These are phyloP conservation scores for Mycena capillaripes DNA, from an alignment of 768 basidiomycete genomes.

Conservation along the genomic window DNA sequence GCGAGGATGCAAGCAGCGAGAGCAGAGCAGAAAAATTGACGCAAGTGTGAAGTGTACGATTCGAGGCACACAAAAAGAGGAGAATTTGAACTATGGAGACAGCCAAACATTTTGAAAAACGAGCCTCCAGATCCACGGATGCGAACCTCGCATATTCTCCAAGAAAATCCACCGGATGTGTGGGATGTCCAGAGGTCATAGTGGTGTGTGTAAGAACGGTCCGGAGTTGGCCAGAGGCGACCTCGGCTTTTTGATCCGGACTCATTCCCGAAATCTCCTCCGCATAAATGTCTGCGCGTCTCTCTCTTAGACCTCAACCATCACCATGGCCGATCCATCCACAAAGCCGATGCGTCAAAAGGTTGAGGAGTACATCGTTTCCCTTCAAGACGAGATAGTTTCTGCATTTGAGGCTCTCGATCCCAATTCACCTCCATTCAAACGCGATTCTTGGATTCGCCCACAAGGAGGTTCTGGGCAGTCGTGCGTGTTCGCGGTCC, in stretches of 20 bases:
- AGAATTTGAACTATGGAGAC: no score
- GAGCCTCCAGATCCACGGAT: no score
- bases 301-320: conserved; percentile 5
- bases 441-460: conserved; percentile 86
- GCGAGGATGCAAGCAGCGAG: no score
- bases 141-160: no score
- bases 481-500: conserved; percentile 84
- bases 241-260: background rate
- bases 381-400: conserved; percentile 87
- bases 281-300: background rate
- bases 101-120: no score
- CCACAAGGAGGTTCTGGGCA: conserved; percentile 81
- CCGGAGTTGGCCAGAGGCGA: background rate
- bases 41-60: no score
- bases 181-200: no score
- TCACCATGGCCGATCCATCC: conserved; percentile 32
- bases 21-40: no score
- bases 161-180: no score
- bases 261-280: background rate
- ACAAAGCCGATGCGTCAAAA: conserved; percentile 76
- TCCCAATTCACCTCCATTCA: conserved; percentile 76
- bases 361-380: conserved; percentile 81
- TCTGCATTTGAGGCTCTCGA: conserved; percentile 84
- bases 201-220: no score
- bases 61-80: no score